phyloP scores from a whole-genome alignment of 345 rosid genomes.

The Camelina hispida region DNA sequence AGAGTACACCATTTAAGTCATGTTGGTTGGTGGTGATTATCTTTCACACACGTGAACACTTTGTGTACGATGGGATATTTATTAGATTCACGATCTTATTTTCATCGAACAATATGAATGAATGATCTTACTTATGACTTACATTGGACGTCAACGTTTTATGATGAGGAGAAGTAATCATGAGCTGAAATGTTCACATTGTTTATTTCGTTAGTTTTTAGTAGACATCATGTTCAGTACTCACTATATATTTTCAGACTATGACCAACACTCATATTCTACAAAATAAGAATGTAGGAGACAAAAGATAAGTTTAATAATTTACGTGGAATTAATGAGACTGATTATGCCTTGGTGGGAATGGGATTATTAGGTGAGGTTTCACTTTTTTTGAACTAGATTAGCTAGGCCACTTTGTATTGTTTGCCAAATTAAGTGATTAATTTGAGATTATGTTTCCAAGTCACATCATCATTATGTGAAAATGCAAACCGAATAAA shows the following conservation, averaged over 20 bases:
- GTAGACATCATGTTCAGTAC: too few relatives aligned
- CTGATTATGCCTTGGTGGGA: slow-evolving; percentile 1
- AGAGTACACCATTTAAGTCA: too few relatives aligned
- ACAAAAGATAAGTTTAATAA: background rate
- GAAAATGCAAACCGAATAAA: slow-evolving; percentile 9
- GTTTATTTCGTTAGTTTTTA: too few relatives aligned
- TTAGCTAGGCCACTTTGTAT: slow-evolving; percentile 9
- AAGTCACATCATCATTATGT: background rate
- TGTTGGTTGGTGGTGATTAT: background rate
- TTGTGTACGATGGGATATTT: background rate
- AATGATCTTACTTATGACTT: background rate
- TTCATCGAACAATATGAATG: background rate
- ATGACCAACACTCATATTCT: background rate
- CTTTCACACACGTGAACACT: background rate
- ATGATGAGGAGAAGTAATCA: background rate
- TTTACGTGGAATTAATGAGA: background rate
- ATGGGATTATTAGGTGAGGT: background rate
- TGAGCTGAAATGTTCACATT: background rate
- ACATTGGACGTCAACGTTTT: background rate
- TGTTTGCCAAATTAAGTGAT: background rate
- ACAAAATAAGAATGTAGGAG: too few relatives aligned
- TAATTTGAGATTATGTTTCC: background rate
- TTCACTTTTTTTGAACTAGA: background rate
- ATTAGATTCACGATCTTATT: slow-evolving; percentile 1
- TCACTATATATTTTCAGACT: background rate